A percentile compares a stretch with the other conserved stretches of the same genome.
Evolutionary conservation across 1,284 basidiomycete species (phyloP).

Genomic region (Ceratobasidium papillatum): DNA sequence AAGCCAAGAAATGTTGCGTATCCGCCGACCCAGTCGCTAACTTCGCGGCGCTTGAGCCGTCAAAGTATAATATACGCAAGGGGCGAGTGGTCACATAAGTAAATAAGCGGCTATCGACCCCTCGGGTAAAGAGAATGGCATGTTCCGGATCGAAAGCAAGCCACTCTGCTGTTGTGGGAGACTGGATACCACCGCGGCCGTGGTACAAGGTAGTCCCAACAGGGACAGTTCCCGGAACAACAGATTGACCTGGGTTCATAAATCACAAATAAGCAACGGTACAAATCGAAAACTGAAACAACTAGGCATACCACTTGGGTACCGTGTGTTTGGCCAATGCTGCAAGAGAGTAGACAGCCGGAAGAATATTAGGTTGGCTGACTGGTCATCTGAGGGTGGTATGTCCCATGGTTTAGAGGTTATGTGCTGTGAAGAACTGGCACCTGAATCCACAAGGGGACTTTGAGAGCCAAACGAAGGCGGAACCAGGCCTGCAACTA

Average conservation of each 20-base stretch:
- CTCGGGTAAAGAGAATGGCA: conserved; percentile 51
- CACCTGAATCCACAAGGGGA: background rate
- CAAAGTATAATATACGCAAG: conserved; percentile 59
- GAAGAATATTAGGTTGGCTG: conserved; percentile 56
- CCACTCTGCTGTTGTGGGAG: conserved; percentile 56
- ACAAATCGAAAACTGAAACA: background rate
- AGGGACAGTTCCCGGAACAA: conserved; percentile 57
- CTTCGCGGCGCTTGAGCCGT: conserved; percentile 56
- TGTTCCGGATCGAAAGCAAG: conserved; percentile 58
- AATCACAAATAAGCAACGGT: too few relatives aligned
- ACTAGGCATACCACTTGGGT: conserved; percentile 55
- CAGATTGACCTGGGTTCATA: conserved; percentile 50
- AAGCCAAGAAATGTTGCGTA: conserved; percentile 56
- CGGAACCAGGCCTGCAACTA: background rate
- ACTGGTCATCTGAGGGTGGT: background rate
- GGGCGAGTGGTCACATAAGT: conserved; percentile 53
- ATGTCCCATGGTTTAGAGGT: background rate
- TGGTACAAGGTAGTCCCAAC: conserved; percentile 59
- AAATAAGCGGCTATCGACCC: conserved; percentile 47
- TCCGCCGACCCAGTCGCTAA: conserved; percentile 54
- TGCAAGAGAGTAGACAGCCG: conserved; percentile 57
- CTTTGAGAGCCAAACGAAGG: background rate
- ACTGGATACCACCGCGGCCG: conserved; percentile 47
- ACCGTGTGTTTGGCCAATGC: conserved; percentile 62
- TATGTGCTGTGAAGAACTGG: background rate